A percentile compares a stretch with the other conserved stretches of the same genome.
Evolutionary conservation across 2,329 filamentous ascomycete species (phyloP).

Genomic region (Sclerotinia spermophila): DNA sequence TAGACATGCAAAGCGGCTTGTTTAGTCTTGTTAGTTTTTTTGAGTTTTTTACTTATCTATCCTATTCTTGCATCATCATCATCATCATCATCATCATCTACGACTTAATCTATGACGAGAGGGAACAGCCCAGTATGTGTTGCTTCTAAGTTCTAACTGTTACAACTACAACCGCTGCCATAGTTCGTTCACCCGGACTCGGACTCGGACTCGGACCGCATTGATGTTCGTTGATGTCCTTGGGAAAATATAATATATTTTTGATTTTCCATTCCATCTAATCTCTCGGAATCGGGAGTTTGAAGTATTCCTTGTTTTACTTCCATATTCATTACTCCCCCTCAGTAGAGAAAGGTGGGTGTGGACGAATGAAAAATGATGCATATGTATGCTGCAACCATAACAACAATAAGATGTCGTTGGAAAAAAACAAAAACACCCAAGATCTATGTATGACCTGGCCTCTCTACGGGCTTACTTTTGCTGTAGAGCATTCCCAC

Average conservation of each 20-base stretch:
- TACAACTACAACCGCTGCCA: slow-evolving; percentile 6
- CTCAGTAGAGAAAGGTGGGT: neutral
- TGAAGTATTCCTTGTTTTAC: neutral
- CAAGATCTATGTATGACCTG: slow-evolving; percentile 9
- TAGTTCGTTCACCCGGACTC: neutral
- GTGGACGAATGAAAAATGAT: neutral
- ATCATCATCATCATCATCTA: no score
- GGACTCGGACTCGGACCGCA: neutral
- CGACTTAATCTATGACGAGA: neutral
- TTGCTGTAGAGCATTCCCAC: neutral
- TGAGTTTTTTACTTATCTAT: neutral
- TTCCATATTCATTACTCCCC: neutral
- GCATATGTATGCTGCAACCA: neutral
- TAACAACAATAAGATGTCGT: neutral
- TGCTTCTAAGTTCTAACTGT: neutral
- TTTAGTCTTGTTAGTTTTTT: no score
- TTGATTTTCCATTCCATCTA: neutral
- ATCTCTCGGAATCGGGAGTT: neutral
- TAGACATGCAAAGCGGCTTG: neutral
- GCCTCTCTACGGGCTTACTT: neutral
- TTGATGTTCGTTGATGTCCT: neutral
- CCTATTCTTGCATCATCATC: slow-evolving; percentile 4
- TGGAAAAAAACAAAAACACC: neutral
- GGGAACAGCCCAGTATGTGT: neutral
- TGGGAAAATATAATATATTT: neutral